Evolutionary conservation across 768 basidiomycete species (phyloP).

Genomic region (Lactifluus piperatus): DNA sequence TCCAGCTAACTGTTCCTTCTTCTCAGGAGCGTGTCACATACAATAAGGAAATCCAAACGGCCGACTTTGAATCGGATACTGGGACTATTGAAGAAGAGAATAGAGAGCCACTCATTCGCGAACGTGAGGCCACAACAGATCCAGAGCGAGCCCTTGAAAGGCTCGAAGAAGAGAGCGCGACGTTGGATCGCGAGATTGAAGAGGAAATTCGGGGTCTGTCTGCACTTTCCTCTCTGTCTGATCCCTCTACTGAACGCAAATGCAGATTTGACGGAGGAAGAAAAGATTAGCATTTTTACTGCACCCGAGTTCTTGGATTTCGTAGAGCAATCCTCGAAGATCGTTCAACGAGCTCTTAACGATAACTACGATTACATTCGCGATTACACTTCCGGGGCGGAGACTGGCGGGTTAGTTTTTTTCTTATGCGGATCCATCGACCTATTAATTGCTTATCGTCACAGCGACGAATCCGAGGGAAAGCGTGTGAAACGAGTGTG

Average conservation of each 20-base stretch:
- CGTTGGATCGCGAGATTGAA: slow-evolving; percentile 79
- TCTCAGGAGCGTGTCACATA: slow-evolving; percentile 68
- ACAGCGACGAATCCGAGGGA: slow-evolving; percentile 85
- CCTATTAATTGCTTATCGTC: neutral
- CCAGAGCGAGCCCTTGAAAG: slow-evolving; percentile 63
- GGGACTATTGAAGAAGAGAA: slow-evolving; percentile 60
- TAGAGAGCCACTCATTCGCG: slow-evolving; percentile 55
- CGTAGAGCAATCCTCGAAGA: slow-evolving; percentile 90
- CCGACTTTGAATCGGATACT: slow-evolving; percentile 48
- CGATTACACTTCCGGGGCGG: slow-evolving; percentile 89
- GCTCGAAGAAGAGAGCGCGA: slow-evolving; percentile 73
- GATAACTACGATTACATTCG: slow-evolving; percentile 95
- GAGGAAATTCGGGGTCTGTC: slow-evolving; percentile 72
- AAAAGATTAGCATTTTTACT: slow-evolving; percentile 70
- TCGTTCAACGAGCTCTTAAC: slow-evolving; percentile 88
- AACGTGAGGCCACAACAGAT: slow-evolving; percentile 56
- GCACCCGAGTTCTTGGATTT: slow-evolving; percentile 91
- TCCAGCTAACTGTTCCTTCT: neutral
- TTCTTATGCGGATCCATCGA: neutral
- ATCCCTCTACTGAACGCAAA: neutral
- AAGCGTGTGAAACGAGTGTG: slow-evolving; percentile 89
- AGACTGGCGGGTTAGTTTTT: slow-evolving; percentile 67
- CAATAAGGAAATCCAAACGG: slow-evolving; percentile 81
- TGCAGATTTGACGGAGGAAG: slow-evolving; percentile 80
- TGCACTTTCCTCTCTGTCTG: neutral